Evolutionary conservation across 2,329 filamentous ascomycete species (phyloP).

Genomic region (Beauveria sp.): DNA sequence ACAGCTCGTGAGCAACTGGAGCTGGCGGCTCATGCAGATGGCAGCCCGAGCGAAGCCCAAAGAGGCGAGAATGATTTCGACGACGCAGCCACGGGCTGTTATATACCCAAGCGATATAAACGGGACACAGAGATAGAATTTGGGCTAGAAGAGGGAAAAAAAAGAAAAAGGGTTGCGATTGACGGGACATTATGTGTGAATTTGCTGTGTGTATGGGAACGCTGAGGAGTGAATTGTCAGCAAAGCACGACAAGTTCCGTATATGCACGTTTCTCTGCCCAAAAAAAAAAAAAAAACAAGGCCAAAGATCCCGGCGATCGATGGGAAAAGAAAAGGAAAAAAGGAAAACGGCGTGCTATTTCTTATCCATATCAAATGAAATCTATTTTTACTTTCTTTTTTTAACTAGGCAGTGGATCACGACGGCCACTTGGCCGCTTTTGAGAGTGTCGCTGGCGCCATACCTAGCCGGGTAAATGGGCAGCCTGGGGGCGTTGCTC

Average conservation of each 20-base stretch:
- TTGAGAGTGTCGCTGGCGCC: too few species aligned
- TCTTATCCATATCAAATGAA: background rate
- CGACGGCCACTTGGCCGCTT: background rate
- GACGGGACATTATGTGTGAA: too few species aligned
- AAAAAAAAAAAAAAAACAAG: background rate
- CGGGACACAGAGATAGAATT: background rate
- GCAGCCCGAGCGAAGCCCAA: too few species aligned
- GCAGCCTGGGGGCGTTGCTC: too few species aligned
- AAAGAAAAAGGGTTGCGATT: background rate
- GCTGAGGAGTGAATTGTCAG: too few species aligned
- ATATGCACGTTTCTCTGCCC: too few species aligned
- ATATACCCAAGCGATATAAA: background rate
- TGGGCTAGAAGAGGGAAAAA: background rate
- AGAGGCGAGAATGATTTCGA: slow-evolving; percentile 7
- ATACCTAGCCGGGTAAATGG: too few species aligned
- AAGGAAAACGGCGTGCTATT: too few species aligned
- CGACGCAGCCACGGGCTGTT: background rate
- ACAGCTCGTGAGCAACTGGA: slow-evolving; percentile 33
- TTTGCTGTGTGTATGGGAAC: too few species aligned
- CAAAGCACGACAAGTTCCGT: too few species aligned
- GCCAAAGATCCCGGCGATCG: too few species aligned
- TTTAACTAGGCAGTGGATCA: background rate
- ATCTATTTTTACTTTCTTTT: background rate
- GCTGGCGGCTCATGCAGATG: too few species aligned
- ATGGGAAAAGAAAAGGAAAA: background rate